Base-by-base conservation (phyloP, 1,284 basidiomycete species). In the Sphagnurus paluster region DNA sequence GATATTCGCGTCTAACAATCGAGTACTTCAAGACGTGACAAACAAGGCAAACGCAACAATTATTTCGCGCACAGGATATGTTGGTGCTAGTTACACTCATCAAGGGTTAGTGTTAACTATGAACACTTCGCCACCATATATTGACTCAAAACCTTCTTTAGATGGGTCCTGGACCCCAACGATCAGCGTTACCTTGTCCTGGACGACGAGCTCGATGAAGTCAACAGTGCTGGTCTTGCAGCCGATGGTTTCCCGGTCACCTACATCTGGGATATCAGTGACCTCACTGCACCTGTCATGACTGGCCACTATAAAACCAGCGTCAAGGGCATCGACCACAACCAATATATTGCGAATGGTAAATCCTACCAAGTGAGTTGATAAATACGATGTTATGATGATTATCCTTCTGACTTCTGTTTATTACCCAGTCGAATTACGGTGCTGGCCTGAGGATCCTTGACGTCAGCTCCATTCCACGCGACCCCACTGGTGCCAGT, bases 371-470 rank as follows among this genome's bases (percentile, higher is more conserved):
- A n/a, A n/a, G n/a, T n/a, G n/a, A n/a, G n/a, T n/a, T n/a, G n/a
- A n/a, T n/a, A n/a, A n/a, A n/a, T n/a, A n/a, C n/a, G n/a, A n/a
- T n/a, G n/a, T n/a, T n/a, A n/a, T n/a, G n/a, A n/a, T n/a, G n/a
- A n/a, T n/a, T n/a, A n/a, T n/a, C n/a, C n/a, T n/a, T n/a, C n/a
- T n/a, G n/a, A n/a, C n/a, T n/a, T n/a, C n/a, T n/a, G n/a, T n/a
- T n/a, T n/a, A n/a, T n/a, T n/a, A n/a, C n/a, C n/a, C n/a, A 60
- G 48, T 57, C 59, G 42, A 61, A 62, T 50, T 64, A 64, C 40
- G 54, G 52, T 13, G 53, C 59, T 34, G 62, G 62, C 8, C 46
- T 64, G n/a, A 59, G 58, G 36, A 46, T 64, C 40, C 42, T 64
- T 19, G 59, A 64, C 24, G 50, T 57, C 16, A 53, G 49, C 19